Conservation (phyloP, 1,284 basidiomycete species). For the Schizophyllum commune region DNA sequence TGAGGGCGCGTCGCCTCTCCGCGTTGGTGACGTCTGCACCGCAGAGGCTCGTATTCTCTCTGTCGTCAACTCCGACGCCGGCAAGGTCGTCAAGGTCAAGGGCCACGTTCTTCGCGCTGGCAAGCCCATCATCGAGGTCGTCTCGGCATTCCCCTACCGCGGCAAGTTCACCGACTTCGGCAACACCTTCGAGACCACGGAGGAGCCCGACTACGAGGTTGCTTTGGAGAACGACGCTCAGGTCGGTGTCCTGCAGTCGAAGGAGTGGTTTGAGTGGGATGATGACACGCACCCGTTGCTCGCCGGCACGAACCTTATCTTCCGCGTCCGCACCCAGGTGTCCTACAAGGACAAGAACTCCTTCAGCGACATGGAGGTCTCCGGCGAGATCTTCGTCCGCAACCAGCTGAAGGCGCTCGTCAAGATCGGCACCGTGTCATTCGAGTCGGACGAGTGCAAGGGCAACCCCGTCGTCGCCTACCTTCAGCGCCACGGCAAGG, state of each 20-base stretch:
- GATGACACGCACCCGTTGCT: constrained; percentile 74
- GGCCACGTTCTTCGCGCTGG: constrained; percentile 75
- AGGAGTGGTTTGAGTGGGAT: constrained; percentile 98
- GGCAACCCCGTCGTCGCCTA: constrained; percentile 95
- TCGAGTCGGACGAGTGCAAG: constrained; percentile 78
- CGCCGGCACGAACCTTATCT: constrained; percentile 79
- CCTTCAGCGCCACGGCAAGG: constrained; percentile 82
- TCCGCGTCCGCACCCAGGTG: constrained; percentile 82
- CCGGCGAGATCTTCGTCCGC: constrained; percentile 80
- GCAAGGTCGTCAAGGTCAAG: constrained; percentile 91
- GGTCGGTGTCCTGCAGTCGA: constrained; percentile 88
- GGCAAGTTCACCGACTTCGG: constrained; percentile 90
- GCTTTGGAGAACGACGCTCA: constrained; percentile 70
- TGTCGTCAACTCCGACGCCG: constrained; percentile 86
- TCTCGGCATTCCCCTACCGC: constrained; percentile 95
- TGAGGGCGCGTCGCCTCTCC: constrained; percentile 68
- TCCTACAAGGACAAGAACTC: constrained; percentile 89
- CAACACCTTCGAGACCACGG: constrained; percentile 91
- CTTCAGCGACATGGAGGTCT: constrained; percentile 77
- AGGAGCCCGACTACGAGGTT: constrained; percentile 86
- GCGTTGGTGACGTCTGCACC: constrained; percentile 85
- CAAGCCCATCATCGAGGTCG: constrained; percentile 85
- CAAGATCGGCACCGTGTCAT: constrained; percentile 85
- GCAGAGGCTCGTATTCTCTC: constrained; percentile 86
- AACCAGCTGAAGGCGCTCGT: constrained; percentile 81